Base-by-base conservation (phyloP, 306 rosid genomes). In the Vigna radiata region DNA sequence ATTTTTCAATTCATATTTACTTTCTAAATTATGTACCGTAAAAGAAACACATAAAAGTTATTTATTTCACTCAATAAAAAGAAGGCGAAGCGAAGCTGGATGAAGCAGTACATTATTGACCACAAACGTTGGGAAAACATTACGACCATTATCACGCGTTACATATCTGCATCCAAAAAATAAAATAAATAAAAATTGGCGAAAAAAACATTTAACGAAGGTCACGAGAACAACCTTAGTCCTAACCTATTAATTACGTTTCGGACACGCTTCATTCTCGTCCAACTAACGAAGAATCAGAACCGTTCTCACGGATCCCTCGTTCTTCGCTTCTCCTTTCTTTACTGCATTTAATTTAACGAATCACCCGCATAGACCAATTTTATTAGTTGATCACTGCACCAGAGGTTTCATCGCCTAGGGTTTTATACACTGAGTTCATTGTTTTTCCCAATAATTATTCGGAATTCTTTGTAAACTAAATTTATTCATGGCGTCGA, bases 401-500 rank as follows among this genome's bases (percentile, higher is more conserved):
- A 47, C 41, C 46, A 17, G 29, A 66, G 7, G 48, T 64, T 76
- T 68, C 63, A 49, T 74, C 41, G 7, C 31, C 55, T 73, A 79
- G 83, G 86, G 78, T 79, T 73, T 82, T 83, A 27, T 72, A 7
- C 0, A 14, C 13, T 10, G 37, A 3, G 27, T 60, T 70, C 77
- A 5, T 73, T 39, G 13, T 68, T 4, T 68, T 36, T 2, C 12
- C 3, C 3, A 23, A 29, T 27, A 7, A 21, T 17, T 29, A 16
- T 77, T 75, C 19, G 6, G 50, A 18, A 27, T 62, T 69, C 9
- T 36, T 69, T 41, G 11, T 77, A 6, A 77, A 78, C 52, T 55
- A 37, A 52, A 39, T 72, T 56, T 18, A 56, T 70, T 68, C 77
- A 95, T 95, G 98, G 91, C 91, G n/a, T 89, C 98, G 31, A 89